Evolutionary conservation across 2,329 filamentous ascomycete genomes (phyloP).

Genomic region (Diaporthe nobilis): DNA sequence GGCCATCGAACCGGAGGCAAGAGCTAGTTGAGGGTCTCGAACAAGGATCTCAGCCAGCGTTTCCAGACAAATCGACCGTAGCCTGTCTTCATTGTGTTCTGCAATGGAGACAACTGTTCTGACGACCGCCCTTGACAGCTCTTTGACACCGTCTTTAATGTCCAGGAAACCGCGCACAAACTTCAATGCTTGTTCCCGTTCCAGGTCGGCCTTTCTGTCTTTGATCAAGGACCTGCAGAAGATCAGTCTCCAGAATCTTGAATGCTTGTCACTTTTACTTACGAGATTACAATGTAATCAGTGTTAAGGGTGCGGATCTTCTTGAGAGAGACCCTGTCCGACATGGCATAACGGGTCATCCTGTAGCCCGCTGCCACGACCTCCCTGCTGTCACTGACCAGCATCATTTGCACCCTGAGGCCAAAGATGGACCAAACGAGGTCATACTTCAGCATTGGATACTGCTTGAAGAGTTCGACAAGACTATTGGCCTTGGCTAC

Average conservation of each 20-base stretch:
- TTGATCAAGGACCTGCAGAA: slow-evolving; percentile 82
- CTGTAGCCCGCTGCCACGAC: slow-evolving; percentile 95
- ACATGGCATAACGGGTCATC: slow-evolving; percentile 94
- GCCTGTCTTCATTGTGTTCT: slow-evolving; percentile 85
- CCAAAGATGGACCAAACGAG: slow-evolving; percentile 97
- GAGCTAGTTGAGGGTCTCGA: slow-evolving; percentile 84
- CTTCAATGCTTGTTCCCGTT: slow-evolving; percentile 96
- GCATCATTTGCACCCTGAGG: slow-evolving; percentile 92
- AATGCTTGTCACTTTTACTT: slow-evolving; percentile 44
- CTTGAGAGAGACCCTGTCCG: slow-evolving; percentile 88
- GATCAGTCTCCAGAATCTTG: slow-evolving; percentile 32
- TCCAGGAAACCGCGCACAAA: slow-evolving; percentile 96
- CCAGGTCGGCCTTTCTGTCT: slow-evolving; percentile 95
- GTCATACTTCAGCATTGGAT: slow-evolving; percentile 96
- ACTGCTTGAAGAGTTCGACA: slow-evolving; percentile 95
- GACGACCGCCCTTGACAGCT: slow-evolving; percentile 89
- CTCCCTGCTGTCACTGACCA: slow-evolving; percentile 94
- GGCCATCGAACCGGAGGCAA: slow-evolving; percentile 86
- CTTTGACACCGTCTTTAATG: slow-evolving; percentile 90
- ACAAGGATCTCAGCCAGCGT: slow-evolving; percentile 94
- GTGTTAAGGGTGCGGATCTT: slow-evolving; percentile 91
- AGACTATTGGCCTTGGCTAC: slow-evolving; percentile 92
- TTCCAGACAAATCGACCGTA: slow-evolving; percentile 92
- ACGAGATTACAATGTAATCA: slow-evolving; percentile 89
- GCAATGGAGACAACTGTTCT: slow-evolving; percentile 93